Conservation (phyloP, 495 filamentous ascomycete species). For the Cairneyella variabilis region DNA sequence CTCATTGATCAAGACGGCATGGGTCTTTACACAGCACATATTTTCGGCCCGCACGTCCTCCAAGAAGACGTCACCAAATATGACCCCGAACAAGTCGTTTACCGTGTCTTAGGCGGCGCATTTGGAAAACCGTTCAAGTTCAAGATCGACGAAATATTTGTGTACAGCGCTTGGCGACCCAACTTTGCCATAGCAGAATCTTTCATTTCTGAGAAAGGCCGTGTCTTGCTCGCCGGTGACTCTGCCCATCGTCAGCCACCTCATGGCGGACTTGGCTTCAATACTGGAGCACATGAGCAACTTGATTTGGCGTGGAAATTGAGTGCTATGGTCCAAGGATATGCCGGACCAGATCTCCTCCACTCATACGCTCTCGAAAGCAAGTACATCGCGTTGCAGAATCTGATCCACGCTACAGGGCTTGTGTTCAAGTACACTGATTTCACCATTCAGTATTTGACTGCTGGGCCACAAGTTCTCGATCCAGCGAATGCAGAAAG, state of each 20-base stretch:
- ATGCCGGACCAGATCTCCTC: conserved; percentile 3
- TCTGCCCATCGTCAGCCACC: conserved; percentile 58
- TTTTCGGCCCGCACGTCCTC: conserved; percentile 6
- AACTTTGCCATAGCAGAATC: conserved; percentile 22
- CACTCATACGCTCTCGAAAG: background rate
- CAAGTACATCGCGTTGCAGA: background rate
- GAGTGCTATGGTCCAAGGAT: conserved; percentile 28
- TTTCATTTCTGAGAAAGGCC: conserved; percentile 18
- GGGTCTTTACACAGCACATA: conserved; percentile 31
- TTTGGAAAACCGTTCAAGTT: conserved; percentile 13
- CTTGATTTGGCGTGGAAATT: conserved; percentile 59
- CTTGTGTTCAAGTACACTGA: background rate
- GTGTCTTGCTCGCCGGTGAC: conserved; percentile 53
- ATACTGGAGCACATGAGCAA: conserved; percentile 56
- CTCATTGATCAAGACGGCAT: conserved; percentile 30
- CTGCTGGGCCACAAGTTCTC: background rate
- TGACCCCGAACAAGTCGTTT: conserved; percentile 24
- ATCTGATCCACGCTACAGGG: background rate
- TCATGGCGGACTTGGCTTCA: conserved; percentile 57
- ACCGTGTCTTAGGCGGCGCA: conserved; percentile 23
- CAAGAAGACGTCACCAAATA: conserved; percentile 8
- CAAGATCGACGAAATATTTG: conserved; percentile 30
- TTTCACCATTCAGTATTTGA: background rate
- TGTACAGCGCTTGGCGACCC: conserved; percentile 24
- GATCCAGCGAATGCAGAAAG: background rate